These are phyloP conservation scores for Wolfiporia cocos DNA, from an alignment of 1,284 basidiomycete species.

Conservation along the genomic window DNA sequence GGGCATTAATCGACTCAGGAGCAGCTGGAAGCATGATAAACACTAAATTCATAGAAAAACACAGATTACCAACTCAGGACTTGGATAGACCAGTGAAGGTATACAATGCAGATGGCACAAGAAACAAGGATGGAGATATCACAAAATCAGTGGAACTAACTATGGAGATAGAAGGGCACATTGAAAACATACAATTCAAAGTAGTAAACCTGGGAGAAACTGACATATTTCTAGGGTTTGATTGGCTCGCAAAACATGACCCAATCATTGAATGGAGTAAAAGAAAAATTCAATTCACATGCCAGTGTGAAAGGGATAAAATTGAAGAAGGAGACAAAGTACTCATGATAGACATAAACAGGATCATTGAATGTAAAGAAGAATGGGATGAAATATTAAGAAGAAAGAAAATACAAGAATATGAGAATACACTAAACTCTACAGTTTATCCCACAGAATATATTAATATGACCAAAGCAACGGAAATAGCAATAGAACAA, in stretches of 20 bases:
- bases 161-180: not conserved
- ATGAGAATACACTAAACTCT: too few relatives aligned
- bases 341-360: not conserved
- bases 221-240: constrained; percentile 7
- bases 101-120: not conserved
- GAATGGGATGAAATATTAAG: too few relatives aligned
- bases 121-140: not conserved
- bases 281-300: not conserved
- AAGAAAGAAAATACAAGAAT: not conserved
- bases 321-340: constrained; percentile 1
- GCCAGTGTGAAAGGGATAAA: not conserved
- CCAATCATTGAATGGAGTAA: constrained; percentile 5
- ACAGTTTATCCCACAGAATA: too few relatives aligned
- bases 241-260: constrained; percentile 8
- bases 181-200: not conserved
- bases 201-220: too few relatives aligned
- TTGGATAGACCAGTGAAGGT: not conserved
- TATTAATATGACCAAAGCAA: constrained; percentile 1
- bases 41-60: too few relatives aligned
- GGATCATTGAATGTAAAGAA: not conserved
- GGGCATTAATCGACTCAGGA: not conserved
- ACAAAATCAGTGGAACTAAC: not conserved
- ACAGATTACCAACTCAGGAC: too few relatives aligned
- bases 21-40: too few relatives aligned
- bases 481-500: constrained; percentile 5